Conservation (phyloP, 139 green algal genomes). For the Microglena sp. region DNA sequence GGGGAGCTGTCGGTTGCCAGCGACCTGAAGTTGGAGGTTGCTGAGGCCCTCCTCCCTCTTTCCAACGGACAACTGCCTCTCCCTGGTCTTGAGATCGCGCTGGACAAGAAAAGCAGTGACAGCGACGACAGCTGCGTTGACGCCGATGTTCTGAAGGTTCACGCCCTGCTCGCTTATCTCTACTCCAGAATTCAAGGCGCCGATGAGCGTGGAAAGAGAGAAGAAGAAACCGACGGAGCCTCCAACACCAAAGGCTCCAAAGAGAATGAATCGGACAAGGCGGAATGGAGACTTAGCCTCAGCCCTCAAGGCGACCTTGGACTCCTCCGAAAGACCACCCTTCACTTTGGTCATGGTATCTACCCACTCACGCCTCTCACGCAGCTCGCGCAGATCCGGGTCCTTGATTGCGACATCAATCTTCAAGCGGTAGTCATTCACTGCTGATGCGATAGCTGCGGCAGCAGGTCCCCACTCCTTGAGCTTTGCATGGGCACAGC, state of each 20-base stretch:
- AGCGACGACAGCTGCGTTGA: constrained; percentile 60
- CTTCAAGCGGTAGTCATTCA: constrained; percentile 78
- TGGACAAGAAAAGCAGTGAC: constrained; percentile 61
- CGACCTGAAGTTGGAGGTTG: too few species aligned
- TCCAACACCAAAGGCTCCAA: constrained; percentile 55
- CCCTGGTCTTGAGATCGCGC: constrained; percentile 46
- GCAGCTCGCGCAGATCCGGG: constrained; percentile 61
- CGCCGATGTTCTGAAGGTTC: constrained; percentile 66
- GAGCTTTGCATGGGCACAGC: constrained; percentile 69
- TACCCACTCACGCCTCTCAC: constrained; percentile 77
- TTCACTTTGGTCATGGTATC: constrained; percentile 50
- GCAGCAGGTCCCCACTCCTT: constrained; percentile 67
- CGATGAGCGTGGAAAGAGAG: constrained; percentile 47
- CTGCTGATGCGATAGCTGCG: constrained; percentile 51
- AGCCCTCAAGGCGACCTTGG: constrained; percentile 50
- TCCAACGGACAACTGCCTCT: constrained; percentile 40
- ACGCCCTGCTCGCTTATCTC: constrained; percentile 29
- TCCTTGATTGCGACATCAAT: constrained; percentile 74
- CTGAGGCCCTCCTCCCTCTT: constrained; percentile 72
- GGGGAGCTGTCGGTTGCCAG: constrained; percentile 39
- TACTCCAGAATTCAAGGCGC: constrained; percentile 46
- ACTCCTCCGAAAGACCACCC: constrained; percentile 46
- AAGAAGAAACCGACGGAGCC: constrained; percentile 74
- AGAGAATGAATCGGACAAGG: constrained; percentile 62
- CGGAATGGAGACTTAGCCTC: constrained; percentile 77